Conservation (phyloP, 352 stramenopile species). For the Hyaloperonospora brassicae region DNA sequence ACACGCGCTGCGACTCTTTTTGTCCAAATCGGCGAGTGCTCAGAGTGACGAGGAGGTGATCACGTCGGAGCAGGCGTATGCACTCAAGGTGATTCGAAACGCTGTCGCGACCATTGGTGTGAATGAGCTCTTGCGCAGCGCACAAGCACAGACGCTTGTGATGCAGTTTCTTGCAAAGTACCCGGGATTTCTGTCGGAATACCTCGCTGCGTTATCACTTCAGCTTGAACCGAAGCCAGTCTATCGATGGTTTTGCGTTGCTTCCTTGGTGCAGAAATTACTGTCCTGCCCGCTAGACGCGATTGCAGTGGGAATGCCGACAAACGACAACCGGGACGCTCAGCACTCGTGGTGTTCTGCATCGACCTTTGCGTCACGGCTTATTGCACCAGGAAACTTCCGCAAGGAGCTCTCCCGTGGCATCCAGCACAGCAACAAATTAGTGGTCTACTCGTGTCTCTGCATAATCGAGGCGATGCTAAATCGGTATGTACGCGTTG, state of each 20-base stretch:
- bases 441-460: conserved; percentile 71
- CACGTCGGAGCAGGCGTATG: conserved; percentile 38
- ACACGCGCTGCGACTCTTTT: conserved; percentile 39
- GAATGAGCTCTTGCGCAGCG: conserved; percentile 50
- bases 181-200: conserved; percentile 51
- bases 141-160: conserved; percentile 47
- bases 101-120: conserved; percentile 54
- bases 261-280: conserved; percentile 61
- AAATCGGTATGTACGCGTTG: conserved; percentile 42
- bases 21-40: conserved; percentile 28
- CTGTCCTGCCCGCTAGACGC: conserved; percentile 46
- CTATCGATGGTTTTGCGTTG: conserved; percentile 74
- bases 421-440: conserved; percentile 64
- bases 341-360: conserved; percentile 39
- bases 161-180: conserved; percentile 51
- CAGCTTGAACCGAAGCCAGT: conserved; percentile 66
- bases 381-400: conserved; percentile 62
- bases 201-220: conserved; percentile 43
- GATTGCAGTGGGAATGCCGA: conserved; percentile 19
- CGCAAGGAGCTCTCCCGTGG: conserved; percentile 75
- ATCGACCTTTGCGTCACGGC: conserved; percentile 39
- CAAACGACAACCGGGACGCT: conserved; percentile 5
- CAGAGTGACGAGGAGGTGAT: conserved; percentile 18
- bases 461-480: conserved; percentile 58
- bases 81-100: conserved; percentile 58